These are phyloP conservation scores for Apiotrichum montevideense DNA, from an alignment of 1,284 basidiomycete genomes.

Conservation along the genomic window DNA sequence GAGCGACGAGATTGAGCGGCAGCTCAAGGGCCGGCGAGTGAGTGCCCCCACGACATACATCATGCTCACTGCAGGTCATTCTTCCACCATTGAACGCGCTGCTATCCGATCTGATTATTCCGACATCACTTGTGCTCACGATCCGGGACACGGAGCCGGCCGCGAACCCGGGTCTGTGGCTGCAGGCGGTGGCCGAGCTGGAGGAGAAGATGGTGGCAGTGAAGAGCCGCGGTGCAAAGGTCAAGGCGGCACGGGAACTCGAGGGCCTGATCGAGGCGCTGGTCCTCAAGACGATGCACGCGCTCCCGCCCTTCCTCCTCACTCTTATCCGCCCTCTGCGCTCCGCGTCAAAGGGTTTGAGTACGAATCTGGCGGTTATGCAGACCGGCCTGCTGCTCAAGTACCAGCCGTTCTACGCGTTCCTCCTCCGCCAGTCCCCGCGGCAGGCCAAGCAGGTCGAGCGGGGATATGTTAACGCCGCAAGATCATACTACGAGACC, in stretches of 20 bases:
- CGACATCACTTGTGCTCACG: constrained; percentile 68
- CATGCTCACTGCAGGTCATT: constrained; percentile 59
- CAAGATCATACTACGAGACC: constrained; percentile 91
- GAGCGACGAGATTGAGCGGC: constrained; percentile 80
- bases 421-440: constrained; percentile 75
- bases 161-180: constrained; percentile 63
- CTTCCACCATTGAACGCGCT: constrained; percentile 78
- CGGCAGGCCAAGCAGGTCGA: constrained; percentile 83
- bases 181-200: constrained; percentile 68
- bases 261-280: constrained; percentile 77
- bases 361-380: constrained; percentile 86
- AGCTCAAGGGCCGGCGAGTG: constrained; percentile 75
- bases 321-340: constrained; percentile 75
- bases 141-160: constrained; percentile 78
- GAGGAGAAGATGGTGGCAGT: constrained; percentile 67
- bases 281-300: constrained; percentile 76
- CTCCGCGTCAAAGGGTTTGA: constrained; percentile 57
- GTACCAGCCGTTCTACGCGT: constrained; percentile 74
- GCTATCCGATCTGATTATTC: constrained; percentile 71
- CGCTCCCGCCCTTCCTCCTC: constrained; percentile 81
- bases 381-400: constrained; percentile 84
- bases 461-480: constrained; percentile 74
- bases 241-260: constrained; percentile 77
- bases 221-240: constrained; percentile 57
- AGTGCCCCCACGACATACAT: constrained; percentile 24